Percentiles rank a stretch among this genome's conserved stretches.
phyloP scores from a whole-genome alignment of 768 basidiomycete species.

The Phaeolepiota aurea region DNA sequence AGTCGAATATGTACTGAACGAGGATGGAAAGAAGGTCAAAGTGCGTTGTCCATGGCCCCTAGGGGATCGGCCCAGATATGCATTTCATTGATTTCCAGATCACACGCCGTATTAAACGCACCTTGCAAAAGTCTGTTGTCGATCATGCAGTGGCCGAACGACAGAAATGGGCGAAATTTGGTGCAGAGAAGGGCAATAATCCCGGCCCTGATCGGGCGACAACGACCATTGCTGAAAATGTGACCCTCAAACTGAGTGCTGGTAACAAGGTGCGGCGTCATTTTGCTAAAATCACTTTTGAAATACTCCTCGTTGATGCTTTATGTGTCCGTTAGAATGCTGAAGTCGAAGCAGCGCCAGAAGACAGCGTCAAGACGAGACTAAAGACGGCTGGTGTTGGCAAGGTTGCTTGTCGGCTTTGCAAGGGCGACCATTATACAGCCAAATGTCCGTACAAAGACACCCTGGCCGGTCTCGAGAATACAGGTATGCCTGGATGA shows the following conservation, averaged over 20 bases:
- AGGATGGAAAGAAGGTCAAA: slow-evolving; percentile 94
- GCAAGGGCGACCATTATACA: slow-evolving; percentile 96
- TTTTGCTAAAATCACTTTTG: neutral
- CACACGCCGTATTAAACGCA: slow-evolving; percentile 79
- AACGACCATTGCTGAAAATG: slow-evolving; percentile 74
- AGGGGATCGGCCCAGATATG: too few relatives aligned
- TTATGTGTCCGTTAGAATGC: slow-evolving; percentile 27
- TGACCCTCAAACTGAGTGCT: slow-evolving; percentile 38
- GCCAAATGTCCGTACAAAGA: slow-evolving; percentile 99
- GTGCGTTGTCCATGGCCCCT: too few relatives aligned
- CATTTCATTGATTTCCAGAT: slow-evolving; percentile 45
- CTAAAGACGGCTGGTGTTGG: slow-evolving; percentile 72
- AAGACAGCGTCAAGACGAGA: slow-evolving; percentile 57
- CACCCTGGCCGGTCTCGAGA: slow-evolving; percentile 71
- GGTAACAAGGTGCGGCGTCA: slow-evolving; percentile 48
- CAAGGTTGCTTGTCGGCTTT: slow-evolving; percentile 87
- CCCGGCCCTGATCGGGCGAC: slow-evolving; percentile 90
- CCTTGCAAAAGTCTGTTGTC: slow-evolving; percentile 86
- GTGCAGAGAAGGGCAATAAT: slow-evolving; percentile 79
- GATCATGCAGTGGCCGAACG: slow-evolving; percentile 91
- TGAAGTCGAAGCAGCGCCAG: slow-evolving; percentile 61
- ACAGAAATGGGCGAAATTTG: slow-evolving; percentile 91
- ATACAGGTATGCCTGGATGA: slow-evolving; percentile 31
- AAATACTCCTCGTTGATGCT: neutral
- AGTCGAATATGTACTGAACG: slow-evolving; percentile 76